phyloP scores from a whole-genome alignment of 176 grass and related monocot genomes.

The Chrysopogon serrulatus region DNA sequence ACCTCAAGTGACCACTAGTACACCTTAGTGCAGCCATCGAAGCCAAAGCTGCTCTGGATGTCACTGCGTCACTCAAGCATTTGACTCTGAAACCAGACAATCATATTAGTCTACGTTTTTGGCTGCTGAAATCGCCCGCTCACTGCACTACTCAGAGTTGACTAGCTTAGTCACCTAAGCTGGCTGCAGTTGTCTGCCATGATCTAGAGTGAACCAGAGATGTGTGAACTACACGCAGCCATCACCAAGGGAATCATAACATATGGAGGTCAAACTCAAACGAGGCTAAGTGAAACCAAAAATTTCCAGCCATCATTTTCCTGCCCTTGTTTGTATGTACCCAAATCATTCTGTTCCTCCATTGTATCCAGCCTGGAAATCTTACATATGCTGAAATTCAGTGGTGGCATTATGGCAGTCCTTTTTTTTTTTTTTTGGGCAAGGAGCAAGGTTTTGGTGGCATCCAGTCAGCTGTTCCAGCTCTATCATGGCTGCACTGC shows the following conservation, averaged over 20 bases:
- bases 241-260: not conserved
- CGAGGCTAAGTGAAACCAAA: not conserved
- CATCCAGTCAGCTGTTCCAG: not conserved
- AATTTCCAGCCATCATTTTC: not conserved
- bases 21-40: not conserved
- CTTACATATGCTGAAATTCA: not conserved
- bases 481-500: not conserved
- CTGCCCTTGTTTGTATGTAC: not conserved
- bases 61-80: constrained; percentile 19
- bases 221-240: not conserved
- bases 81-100: constrained; percentile 16
- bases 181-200: constrained; percentile 15
- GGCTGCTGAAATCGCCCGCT: not conserved
- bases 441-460: not conserved
- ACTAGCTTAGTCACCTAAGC: constrained; percentile 6
- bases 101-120: not conserved
- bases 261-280: not conserved
- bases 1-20: not conserved
- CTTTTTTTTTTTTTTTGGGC: not conserved
- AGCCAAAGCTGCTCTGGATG: not conserved
- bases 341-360: not conserved
- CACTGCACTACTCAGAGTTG: not conserved
- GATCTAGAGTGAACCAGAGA: not conserved
- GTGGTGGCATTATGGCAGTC: not conserved
- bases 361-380: not conserved